Percentiles rank a stretch among this genome's conserved stretches.
phyloP scores from a whole-genome alignment of 2,329 filamentous ascomycete genomes.

The Aspergillus ustus region DNA sequence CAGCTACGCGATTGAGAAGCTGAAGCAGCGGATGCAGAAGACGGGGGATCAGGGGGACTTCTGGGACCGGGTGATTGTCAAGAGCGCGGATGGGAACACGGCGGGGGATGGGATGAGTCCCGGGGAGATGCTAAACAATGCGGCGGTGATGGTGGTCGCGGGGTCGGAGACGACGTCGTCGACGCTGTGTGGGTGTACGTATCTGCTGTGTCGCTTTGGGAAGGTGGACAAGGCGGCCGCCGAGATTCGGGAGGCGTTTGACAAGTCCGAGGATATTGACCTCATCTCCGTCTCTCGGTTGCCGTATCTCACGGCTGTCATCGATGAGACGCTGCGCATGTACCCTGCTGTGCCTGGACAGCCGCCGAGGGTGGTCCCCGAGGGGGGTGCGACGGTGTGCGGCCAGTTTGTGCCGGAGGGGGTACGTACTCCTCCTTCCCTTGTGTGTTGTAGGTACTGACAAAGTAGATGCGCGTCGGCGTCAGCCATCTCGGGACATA shows the following conservation, averaged over 20 bases:
- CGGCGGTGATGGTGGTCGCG: not conserved
- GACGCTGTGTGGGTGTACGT: not conserved
- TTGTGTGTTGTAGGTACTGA: not conserved
- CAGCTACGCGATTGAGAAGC: conserved; percentile 1
- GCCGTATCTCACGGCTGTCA: conserved; percentile 10
- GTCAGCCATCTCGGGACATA: conserved; percentile 52
- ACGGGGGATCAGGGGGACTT: conserved; percentile 5
- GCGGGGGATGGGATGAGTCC: not conserved
- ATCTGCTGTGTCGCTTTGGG: not conserved
- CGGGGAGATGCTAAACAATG: conserved; percentile 5
- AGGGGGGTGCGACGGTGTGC: not conserved
- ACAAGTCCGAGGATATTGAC: not conserved
- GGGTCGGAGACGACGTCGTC: conserved; percentile 4
- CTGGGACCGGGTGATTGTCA: conserved; percentile 6
- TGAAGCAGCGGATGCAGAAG: conserved; percentile 2
- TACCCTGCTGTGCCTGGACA: conserved; percentile 2
- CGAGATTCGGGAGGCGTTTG: conserved; percentile 4
- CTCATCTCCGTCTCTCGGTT: not conserved
- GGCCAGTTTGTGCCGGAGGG: conserved; percentile 1
- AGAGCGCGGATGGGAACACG: not conserved
- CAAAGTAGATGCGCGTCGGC: conserved; percentile 44
- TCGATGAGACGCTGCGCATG: conserved; percentile 14
- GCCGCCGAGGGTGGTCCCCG: conserved; percentile 2
- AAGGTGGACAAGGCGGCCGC: not conserved
- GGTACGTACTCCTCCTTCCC: not conserved